A percentile compares a stretch with the other conserved stretches of the same genome.
Evolutionary conservation across 2,329 filamentous ascomycete genomes (phyloP).

Genomic region (Exophiala sideris): DNA sequence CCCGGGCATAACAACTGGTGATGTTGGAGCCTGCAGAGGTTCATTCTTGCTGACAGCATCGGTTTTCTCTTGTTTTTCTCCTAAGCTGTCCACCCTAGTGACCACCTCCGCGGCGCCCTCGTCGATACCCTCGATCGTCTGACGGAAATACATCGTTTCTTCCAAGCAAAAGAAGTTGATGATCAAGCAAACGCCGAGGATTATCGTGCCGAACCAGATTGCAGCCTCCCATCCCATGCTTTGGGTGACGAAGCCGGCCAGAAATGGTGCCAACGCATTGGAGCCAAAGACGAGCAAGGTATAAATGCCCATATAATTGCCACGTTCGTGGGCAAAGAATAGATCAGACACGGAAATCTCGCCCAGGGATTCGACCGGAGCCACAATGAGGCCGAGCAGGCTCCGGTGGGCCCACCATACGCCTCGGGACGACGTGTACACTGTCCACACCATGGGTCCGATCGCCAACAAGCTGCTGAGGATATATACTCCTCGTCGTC

Average conservation of each 20-base stretch:
- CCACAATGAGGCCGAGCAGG: slow-evolving; percentile 46
- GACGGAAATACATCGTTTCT: slow-evolving; percentile 55
- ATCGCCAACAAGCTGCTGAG: slow-evolving; percentile 30
- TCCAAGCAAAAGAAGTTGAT: slow-evolving; percentile 59
- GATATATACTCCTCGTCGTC: slow-evolving; percentile 31
- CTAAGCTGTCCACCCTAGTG: neutral
- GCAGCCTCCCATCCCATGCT: slow-evolving; percentile 40
- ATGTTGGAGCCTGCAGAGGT: neutral
- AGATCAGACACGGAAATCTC: slow-evolving; percentile 47
- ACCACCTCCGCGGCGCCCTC: slow-evolving; percentile 4
- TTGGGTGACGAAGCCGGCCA: slow-evolving; percentile 25
- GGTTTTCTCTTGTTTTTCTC: neutral
- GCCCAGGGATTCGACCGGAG: slow-evolving; percentile 49
- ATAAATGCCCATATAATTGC: slow-evolving; percentile 23
- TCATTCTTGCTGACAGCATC: neutral
- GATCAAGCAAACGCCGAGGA: slow-evolving; percentile 48
- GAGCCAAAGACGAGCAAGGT: slow-evolving; percentile 18
- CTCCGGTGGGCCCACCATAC: slow-evolving; percentile 49
- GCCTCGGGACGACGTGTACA: slow-evolving; percentile 42
- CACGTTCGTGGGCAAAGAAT: slow-evolving; percentile 31
- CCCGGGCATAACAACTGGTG: neutral
- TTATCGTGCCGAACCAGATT: slow-evolving; percentile 55
- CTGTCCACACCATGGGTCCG: slow-evolving; percentile 44
- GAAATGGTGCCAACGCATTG: slow-evolving; percentile 37
- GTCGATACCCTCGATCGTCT: slow-evolving; percentile 34